Conservation (phyloP, 1,139 yeast genomes). For the Blastobotrys capitulatus region DNA sequence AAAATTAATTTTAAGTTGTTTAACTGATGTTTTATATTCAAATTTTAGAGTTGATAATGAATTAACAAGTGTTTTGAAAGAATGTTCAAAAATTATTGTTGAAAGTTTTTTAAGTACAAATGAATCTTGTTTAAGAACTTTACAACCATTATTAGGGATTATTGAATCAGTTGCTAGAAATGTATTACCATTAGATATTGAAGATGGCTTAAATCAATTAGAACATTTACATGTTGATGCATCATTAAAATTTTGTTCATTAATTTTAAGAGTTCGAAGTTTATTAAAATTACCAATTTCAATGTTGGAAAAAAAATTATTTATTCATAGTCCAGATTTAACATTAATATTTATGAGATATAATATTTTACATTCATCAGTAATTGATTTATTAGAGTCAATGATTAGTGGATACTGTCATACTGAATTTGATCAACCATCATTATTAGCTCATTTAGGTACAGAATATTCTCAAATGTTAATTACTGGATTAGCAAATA, state of each 20-base stretch:
- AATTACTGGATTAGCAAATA: slow-evolving; percentile 52
- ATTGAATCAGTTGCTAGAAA: slow-evolving; percentile 44
- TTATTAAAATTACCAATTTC: slow-evolving; percentile 48
- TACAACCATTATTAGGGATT: slow-evolving; percentile 50
- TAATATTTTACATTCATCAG: slow-evolving; percentile 44
- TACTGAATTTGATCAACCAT: slow-evolving; percentile 49
- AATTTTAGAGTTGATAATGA: slow-evolving; percentile 46
- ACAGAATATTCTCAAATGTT: slow-evolving; percentile 54
- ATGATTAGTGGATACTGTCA: slow-evolving; percentile 59
- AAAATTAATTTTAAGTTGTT: slow-evolving; percentile 47
- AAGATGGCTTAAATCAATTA: slow-evolving; percentile 27
- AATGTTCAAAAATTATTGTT: slow-evolving; percentile 46
- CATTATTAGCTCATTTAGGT: slow-evolving; percentile 77
- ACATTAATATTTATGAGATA: slow-evolving; percentile 55
- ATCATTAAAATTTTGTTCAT: slow-evolving; percentile 40
- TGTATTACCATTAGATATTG: slow-evolving; percentile 40
- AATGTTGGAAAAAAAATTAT: slow-evolving; percentile 57
- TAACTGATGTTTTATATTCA: slow-evolving; percentile 49
- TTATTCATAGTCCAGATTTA: slow-evolving; percentile 49
- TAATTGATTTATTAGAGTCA: slow-evolving; percentile 55
- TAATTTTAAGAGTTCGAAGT: slow-evolving; percentile 52
- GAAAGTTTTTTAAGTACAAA: slow-evolving; percentile 53
- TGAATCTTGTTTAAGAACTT: slow-evolving; percentile 49
- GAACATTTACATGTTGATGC: slow-evolving; percentile 32
- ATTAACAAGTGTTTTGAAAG: slow-evolving; percentile 42